Conservation (phyloP, 768 basidiomycete species). For the Termitomyces sp. region DNA sequence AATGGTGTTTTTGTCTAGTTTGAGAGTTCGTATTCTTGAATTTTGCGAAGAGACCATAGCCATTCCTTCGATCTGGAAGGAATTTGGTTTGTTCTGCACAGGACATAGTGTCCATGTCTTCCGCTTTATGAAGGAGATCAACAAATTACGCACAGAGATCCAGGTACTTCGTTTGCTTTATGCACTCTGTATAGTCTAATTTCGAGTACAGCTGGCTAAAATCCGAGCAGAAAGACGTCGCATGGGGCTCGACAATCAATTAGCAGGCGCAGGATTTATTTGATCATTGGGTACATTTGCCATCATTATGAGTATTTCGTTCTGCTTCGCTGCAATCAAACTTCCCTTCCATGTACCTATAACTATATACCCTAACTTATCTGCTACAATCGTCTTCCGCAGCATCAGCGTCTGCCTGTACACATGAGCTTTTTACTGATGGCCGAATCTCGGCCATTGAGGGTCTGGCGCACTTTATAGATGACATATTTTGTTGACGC, state of each 20-base stretch:
- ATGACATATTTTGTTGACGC: not conserved
- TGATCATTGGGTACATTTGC: not conserved
- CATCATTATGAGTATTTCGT: no score
- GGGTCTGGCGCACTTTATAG: no score
- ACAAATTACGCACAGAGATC: not conserved
- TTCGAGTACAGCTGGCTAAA: not conserved
- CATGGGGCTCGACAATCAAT: not conserved
- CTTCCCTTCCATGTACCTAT: no score
- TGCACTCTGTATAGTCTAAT: not conserved
- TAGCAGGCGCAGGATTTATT: not conserved
- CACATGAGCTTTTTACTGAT: no score
- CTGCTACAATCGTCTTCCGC: no score
- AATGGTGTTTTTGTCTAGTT: not conserved
- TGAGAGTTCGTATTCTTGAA: not conserved
- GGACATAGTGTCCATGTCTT: not conserved
- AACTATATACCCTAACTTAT: no score
- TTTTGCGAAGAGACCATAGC: not conserved
- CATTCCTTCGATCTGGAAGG: not conserved
- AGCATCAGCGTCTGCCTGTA: no score
- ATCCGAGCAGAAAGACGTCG: not conserved
- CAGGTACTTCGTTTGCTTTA: not conserved
- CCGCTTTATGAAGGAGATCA: not conserved
- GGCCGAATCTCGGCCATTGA: no score
- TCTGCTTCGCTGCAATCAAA: no score
- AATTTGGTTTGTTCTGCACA: not conserved